phyloP scores from a whole-genome alignment of 495 filamentous ascomycete genomes.

The Talaromyces nanjingensis region DNA sequence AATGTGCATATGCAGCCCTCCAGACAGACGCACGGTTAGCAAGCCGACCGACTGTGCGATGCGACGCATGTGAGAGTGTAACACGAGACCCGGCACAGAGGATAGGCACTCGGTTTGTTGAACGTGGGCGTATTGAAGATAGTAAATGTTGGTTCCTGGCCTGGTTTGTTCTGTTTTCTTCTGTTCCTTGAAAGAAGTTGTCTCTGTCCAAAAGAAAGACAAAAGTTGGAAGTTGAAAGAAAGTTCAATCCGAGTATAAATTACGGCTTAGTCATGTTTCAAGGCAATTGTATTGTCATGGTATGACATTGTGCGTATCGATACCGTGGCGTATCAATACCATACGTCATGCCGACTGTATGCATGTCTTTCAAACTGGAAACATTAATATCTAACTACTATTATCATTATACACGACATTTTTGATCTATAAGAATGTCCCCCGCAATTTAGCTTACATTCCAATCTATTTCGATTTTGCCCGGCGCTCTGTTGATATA shows the following conservation, averaged over 20 bases:
- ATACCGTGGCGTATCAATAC: background rate
- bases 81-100: background rate
- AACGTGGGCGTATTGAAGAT: background rate
- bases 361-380: background rate
- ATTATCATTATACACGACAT: background rate
- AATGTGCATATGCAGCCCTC: background rate
- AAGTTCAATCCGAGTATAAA: constrained; percentile 1
- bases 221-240: background rate
- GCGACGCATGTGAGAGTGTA: background rate
- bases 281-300: background rate
- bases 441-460: background rate
- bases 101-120: background rate
- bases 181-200: background rate
- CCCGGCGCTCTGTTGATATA: no score
- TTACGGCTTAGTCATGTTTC: background rate
- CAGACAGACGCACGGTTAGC: background rate
- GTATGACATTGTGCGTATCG: background rate
- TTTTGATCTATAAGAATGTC: background rate
- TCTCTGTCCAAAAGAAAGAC: background rate
- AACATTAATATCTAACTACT: background rate
- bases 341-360: background rate
- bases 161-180: background rate
- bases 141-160: background rate
- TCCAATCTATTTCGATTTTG: background rate
- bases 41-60: background rate